Evolutionary conservation across 345 rosid genomes (phyloP).

Genomic region (Brassica juncea): DNA sequence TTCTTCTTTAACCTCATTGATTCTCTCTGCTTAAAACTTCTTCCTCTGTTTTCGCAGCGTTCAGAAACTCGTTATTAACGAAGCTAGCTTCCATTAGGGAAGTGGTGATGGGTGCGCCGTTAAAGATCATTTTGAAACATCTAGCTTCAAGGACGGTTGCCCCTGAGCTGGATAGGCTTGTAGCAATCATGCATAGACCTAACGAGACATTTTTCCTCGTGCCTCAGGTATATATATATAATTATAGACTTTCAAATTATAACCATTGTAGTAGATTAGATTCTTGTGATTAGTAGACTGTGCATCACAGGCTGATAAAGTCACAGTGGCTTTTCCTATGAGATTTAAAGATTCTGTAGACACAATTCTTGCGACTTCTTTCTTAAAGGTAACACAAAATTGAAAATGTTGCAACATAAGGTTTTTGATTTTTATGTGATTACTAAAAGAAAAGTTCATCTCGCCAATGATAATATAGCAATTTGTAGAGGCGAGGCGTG

Average conservation of each 20-base stretch:
- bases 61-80: conserved; percentile 54
- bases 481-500: conserved; percentile 87
- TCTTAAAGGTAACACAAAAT: conserved; percentile 65
- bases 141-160: conserved; percentile 73
- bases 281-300: background rate
- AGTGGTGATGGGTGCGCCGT: conserved; percentile 89
- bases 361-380: conserved; percentile 81
- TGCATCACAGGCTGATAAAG: conserved; percentile 75
- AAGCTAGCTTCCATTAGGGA: conserved; percentile 92
- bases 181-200: conserved; percentile 92
- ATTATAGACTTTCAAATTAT: background rate
- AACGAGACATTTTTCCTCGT: conserved; percentile 84
- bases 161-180: conserved; percentile 56
- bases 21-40: background rate
- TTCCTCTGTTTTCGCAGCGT: conserved; percentile 48
- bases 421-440: background rate
- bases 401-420: background rate
- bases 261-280: background rate
- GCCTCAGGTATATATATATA: conserved; percentile 68
- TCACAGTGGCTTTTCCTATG: conserved; percentile 88
- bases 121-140: conserved; percentile 66
- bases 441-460: background rate
- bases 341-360: conserved; percentile 86
- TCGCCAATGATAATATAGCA: conserved; percentile 51
- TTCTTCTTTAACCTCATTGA: background rate